phyloP scores from a whole-genome alignment of 2,329 filamentous ascomycete species.

The Tolypocladium pustulatum region DNA sequence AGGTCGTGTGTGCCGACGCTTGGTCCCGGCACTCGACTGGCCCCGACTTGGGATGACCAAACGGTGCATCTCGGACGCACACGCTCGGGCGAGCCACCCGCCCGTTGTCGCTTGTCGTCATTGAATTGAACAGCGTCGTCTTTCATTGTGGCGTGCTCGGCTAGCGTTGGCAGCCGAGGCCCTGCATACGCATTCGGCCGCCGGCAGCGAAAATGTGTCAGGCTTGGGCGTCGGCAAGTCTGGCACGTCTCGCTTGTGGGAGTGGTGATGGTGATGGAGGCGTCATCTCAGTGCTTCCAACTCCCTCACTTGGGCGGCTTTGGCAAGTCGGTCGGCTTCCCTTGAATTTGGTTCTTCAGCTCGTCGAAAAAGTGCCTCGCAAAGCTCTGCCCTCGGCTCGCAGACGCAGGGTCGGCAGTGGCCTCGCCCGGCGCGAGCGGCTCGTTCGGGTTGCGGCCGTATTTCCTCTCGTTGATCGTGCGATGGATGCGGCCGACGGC shows the following conservation, averaged over 20 bases:
- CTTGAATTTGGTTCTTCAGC: constrained; percentile 37
- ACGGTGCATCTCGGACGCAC: neutral
- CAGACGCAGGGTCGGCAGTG: constrained; percentile 25
- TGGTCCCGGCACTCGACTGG: neutral
- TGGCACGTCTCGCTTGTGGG: neutral
- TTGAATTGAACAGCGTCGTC: neutral
- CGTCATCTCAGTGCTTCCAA: neutral
- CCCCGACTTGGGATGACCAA: neutral
- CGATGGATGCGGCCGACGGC: constrained; percentile 42
- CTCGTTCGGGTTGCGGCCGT: constrained; percentile 40
- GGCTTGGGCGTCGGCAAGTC: neutral
- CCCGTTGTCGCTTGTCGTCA: neutral
- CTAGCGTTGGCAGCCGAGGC: neutral
- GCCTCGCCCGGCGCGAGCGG: constrained; percentile 42
- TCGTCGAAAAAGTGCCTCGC: constrained; percentile 39
- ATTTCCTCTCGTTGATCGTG: constrained; percentile 33
- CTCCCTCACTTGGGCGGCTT: constrained; percentile 14
- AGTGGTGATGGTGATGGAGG: neutral
- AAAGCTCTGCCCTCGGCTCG: constrained; percentile 20
- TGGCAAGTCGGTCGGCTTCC: constrained; percentile 29
- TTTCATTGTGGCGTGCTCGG: neutral
- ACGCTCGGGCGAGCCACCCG: neutral
- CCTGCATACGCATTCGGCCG: neutral
- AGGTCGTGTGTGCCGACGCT: neutral
- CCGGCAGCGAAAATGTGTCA: neutral